Evolutionary conservation across 2,329 filamentous ascomycete species (phyloP).

Genomic region (Cordyceps tenuipes): DNA sequence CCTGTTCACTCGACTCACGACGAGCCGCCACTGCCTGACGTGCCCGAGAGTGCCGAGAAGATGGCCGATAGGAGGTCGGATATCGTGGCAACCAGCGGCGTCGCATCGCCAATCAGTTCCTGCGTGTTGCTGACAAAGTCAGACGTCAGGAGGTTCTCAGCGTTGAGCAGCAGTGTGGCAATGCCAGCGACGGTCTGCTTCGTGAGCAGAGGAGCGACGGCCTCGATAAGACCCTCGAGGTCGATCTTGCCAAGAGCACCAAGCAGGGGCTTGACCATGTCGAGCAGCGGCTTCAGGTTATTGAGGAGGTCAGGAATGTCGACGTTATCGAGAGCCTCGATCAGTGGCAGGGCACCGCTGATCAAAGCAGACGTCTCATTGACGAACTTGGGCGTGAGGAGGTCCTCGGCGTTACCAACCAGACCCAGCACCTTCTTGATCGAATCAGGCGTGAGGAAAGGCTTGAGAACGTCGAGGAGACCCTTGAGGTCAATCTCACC

Average conservation of each 20-base stretch:
- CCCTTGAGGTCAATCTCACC: slow-evolving; percentile 30
- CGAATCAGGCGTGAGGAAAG: slow-evolving; percentile 25
- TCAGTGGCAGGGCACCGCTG: slow-evolving; percentile 27
- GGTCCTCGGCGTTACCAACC: slow-evolving; percentile 26
- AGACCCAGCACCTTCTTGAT: slow-evolving; percentile 27
- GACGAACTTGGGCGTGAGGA: slow-evolving; percentile 24
- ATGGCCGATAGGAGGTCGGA: slow-evolving; percentile 8
- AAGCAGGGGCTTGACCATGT: slow-evolving; percentile 23
- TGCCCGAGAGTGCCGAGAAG: background rate
- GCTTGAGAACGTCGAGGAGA: slow-evolving; percentile 17
- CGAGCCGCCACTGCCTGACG: background rate
- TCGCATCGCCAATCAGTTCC: slow-evolving; percentile 35
- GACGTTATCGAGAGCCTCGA: slow-evolving; percentile 24
- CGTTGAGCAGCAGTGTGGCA: slow-evolving; percentile 29
- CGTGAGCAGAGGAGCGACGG: slow-evolving; percentile 32
- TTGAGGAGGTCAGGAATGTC: slow-evolving; percentile 5
- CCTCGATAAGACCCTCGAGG: slow-evolving; percentile 24
- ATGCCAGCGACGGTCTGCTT: slow-evolving; percentile 29
- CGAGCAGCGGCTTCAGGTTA: slow-evolving; percentile 20
- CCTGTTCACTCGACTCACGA: background rate
- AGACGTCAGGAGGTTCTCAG: slow-evolving; percentile 28
- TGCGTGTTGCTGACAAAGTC: slow-evolving; percentile 34
- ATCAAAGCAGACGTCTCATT: slow-evolving; percentile 25
- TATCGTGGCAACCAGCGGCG: slow-evolving; percentile 19
- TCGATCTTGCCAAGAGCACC: slow-evolving; percentile 23